Percentiles rank a stretch among this genome's conserved stretches.
Evolutionary conservation across 2,329 filamentous ascomycete genomes (phyloP).

Genomic region (Xylaria sp.): DNA sequence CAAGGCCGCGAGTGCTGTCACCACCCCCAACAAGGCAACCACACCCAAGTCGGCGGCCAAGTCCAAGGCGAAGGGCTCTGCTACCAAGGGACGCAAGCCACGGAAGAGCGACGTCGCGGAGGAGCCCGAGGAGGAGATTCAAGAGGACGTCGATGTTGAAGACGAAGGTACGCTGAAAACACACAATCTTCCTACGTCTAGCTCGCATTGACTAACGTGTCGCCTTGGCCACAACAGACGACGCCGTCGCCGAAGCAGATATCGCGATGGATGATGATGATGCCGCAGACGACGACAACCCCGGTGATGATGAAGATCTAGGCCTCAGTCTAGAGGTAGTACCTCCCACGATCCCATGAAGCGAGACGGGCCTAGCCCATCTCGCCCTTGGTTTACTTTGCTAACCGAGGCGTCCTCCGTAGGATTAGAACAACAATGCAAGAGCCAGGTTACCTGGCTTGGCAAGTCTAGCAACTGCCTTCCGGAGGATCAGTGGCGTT

Average conservation of each 20-base stretch:
- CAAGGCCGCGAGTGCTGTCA: constrained; percentile 43
- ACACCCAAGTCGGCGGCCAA: constrained; percentile 40
- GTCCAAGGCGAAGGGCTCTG: constrained; percentile 35
- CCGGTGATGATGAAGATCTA: constrained; percentile 19
- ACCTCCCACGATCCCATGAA: background rate
- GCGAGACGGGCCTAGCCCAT: background rate
- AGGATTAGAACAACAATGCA: constrained; percentile 46
- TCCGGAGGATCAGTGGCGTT: constrained; percentile 43
- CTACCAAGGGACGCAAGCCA: constrained; percentile 39
- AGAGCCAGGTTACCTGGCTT: constrained; percentile 39
- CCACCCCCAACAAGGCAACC: constrained; percentile 47
- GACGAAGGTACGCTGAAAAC: constrained; percentile 40
- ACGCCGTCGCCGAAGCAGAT: constrained; percentile 37
- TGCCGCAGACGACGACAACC: constrained; percentile 37
- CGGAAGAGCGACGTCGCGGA: constrained; percentile 45
- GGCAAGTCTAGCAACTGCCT: constrained; percentile 39
- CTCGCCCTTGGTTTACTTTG: constrained; percentile 22
- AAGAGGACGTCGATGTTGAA: constrained; percentile 37
- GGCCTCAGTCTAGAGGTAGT: constrained; percentile 41
- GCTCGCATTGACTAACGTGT: constrained; percentile 13
- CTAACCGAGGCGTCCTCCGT: constrained; percentile 46
- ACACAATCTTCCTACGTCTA: background rate
- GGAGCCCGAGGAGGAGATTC: constrained; percentile 46
- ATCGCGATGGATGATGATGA: constrained; percentile 39
- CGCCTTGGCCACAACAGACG: constrained; percentile 28